Base-by-base conservation (phyloP, 192 early-diverging fungal genomes). In the Coemansia sp. region DNA sequence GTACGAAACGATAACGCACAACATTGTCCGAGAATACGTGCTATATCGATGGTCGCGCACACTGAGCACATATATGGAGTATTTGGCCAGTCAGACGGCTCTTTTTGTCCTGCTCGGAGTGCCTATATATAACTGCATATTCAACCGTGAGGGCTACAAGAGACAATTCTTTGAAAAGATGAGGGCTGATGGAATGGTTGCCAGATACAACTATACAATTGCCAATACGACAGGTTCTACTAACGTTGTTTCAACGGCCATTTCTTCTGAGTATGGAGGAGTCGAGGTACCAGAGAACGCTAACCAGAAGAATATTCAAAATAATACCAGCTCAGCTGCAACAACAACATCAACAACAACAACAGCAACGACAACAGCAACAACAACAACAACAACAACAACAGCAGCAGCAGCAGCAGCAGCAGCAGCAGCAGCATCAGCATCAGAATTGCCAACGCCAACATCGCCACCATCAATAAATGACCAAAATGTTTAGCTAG, bases 71-170 rank as follows among this genome's bases (percentile, higher is more conserved):
- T 52, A 66, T 16, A 35, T 52, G 20, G 78, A 81, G 35, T 66
- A 60, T 29, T 13, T 68, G 18, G 42, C 70, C 18, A 58, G 59
- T 37, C 78, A 81, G 42, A 39, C 55, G 1, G 68, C 78, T 18
- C 58, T 81, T 0, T 53, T 69, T 10, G 70, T 75, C 0, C 48
- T 81, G 26, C 34, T 81, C 21, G n/a, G 59, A 0, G 55, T 60
- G 0, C 78, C 78, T 0, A 67, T 65, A 0, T 81, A 72, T 37
- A 81, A 81, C 63, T 81, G 79, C 52, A 65, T 81, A 16, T 75
- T 75, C 33, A 45, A 75, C 43, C 60, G 60, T 0, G 63, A 61
- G 10, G 56, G 62, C 16, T 81, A 64, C 40, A 48, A 64, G 43
- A 40, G 53, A 30, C 10, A 21, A 49, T 81, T 75, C 49, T 81